phyloP scores from a whole-genome alignment of 2,329 filamentous ascomycete species.

The Exophiala viscosa region DNA sequence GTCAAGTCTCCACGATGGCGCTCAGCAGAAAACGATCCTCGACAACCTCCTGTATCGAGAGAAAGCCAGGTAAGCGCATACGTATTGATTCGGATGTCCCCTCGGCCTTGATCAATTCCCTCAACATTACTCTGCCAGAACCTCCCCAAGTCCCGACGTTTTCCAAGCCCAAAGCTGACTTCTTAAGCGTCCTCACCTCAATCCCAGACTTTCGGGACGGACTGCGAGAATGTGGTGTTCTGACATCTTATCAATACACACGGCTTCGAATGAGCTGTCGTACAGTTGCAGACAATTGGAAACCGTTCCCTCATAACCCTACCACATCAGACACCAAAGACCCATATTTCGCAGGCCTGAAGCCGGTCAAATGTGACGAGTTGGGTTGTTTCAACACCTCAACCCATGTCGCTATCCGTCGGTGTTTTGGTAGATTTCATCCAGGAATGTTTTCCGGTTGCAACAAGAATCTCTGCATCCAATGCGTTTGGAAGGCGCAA shows the following conservation, averaged over 20 bases:
- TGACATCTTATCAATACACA: conserved; percentile 5
- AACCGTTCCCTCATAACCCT: conserved; percentile 5
- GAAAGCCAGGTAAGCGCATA: conserved; percentile 7
- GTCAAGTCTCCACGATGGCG: conserved; percentile 1
- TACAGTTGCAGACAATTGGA: conserved; percentile 9
- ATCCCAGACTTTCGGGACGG: conserved; percentile 7
- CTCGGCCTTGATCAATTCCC: background rate
- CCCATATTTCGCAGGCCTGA: conserved; percentile 11
- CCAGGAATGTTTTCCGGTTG: conserved; percentile 8
- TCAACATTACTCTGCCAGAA: background rate
- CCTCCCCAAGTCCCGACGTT: background rate
- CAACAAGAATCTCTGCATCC: conserved; percentile 8
- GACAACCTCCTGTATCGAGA: background rate
- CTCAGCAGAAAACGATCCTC: background rate
- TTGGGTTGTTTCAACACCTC: conserved; percentile 4
- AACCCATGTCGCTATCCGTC: conserved; percentile 1
- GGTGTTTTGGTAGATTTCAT: conserved; percentile 2
- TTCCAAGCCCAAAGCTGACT: background rate
- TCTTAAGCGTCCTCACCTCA: conserved; percentile 4
- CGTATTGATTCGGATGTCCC: background rate
- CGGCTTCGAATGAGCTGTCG: conserved; percentile 12
- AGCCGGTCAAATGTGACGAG: conserved; percentile 3
- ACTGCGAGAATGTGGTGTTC: conserved; percentile 5
- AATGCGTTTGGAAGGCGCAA: conserved; percentile 8
- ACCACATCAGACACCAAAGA: conserved; percentile 2